Base-by-base conservation (phyloP, 1,284 basidiomycete species). In the Sutorius eximius region DNA sequence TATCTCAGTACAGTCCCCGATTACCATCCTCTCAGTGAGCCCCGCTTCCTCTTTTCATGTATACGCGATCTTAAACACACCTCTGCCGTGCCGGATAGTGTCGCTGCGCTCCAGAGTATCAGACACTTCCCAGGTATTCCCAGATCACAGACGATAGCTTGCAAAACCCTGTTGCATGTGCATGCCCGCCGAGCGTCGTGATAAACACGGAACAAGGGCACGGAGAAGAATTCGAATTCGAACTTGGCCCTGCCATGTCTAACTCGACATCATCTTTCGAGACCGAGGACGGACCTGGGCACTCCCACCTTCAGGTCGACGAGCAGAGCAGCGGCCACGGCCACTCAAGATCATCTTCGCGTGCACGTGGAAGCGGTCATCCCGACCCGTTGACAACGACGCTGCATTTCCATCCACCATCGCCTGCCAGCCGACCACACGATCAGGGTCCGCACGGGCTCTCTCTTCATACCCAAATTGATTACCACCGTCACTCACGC, bases 1-100 rank as follows among this genome's bases (percentile, higher is more conserved):
- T 69, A 95, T 98, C 63, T 87, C 96, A 50, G 84, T 98, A 43
- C 93, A 93, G 66, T 86, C 85, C 0, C 92, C 92, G 0, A 78
- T 95, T 16, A 82, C 88, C 43, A 82, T 93, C 53, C 82, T 93
- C 47, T 91, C 90, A 1, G 91, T 93, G 59, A 57, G 62, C 20
- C 10, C 30, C 38, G 4, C 27, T 38, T 32, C 42, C n/a, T 48
- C 40, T 32, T 29, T 33, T 3, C 12, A 2, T 46, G 13, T 12
- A 8, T 9, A 24, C n/a, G 9, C 4, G 13, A 40, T 38, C 40
- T 34, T 18, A 10, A 37, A 16, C 42, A 8, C 6, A 4, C 44
- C 24, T 30, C 11, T 32, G 16, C 40, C 24, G 5, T 7, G 4
- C 32, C n/a, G 10, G 18, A 34, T 55, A 91, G 89, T 93, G 90